Evolutionary conservation across 768 basidiomycete genomes (phyloP), one percentile per base, ranked within the genome.

Genomic region (Mycena olivaceomarginata): DNA sequence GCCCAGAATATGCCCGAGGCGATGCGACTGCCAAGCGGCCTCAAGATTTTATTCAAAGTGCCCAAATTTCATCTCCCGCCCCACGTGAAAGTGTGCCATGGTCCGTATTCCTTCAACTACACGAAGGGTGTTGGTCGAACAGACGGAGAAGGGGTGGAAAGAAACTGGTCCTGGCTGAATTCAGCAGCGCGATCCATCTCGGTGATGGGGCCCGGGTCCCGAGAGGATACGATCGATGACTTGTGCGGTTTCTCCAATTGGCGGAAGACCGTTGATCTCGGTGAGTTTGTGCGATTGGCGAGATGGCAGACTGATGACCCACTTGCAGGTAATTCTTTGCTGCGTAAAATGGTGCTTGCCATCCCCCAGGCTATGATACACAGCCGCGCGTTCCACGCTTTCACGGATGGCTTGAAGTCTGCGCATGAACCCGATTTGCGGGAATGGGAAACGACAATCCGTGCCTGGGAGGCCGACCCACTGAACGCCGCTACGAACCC

Each of bases 101-200:
- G 45, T 10, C 74, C 75, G 6, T 79, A 67, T 39, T 87, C 85
- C 0, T 80, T 88, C 53, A 86, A 87, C 45, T 82, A 76, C 51
- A 74, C 69, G 3, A 65, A 66, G 9, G 74, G 83, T 3, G 78
- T 81, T 40, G 85, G 84, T 6, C 74, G 83, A 3, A 84, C 81
- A 15, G 84, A 86, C 77, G 84, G 87, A 0, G 86, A 89, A 65
- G 85, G 77, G 0, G 78, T 84, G 0, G 87, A 89, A 59, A 69
- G 81, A 0, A 79, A 78, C 4, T 89, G 87, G 88, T 72, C 84
- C 6, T 73, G 67, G 69, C 59, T 81, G 9, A 82, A 82, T 57
- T 63, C 66, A 4, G 57, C 63, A 0, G 81, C 78, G 6, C 43
- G 65, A 6, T 77, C 39, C 2, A 41, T 63, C 2, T 41, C 62